Base-by-base conservation (phyloP, 495 filamentous ascomycete genomes). In the Penicillium canariense region DNA sequence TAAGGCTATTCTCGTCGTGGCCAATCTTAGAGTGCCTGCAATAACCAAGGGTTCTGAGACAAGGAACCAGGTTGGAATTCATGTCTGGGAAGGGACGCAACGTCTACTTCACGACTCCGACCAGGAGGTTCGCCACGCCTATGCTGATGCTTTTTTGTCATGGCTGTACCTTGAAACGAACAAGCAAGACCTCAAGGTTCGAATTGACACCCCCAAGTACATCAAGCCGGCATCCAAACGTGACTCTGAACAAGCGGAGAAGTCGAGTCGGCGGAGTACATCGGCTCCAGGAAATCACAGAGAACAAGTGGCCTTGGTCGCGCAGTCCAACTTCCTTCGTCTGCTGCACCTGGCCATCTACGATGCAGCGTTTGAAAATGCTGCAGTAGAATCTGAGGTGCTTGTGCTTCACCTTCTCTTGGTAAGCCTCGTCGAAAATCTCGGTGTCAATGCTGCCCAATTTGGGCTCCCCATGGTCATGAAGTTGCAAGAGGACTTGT, bases 1-100 rank as follows among this genome's bases (percentile, higher is more conserved):
- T 66, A 92, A 89, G 65, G 81, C 86, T 38, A 87, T 96, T 47
- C 70, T 97, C 3, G 69, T 83, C 7, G 87, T 95, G 17, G 89
- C 90, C 4, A 93, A 93, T 55, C 78, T 81, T 17, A 79, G 78
- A 28, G 75, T 75, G 3, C 80, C 81, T 50, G 75, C 83, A 42
- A 81, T 76, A 52, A 77, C 81, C 20, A 83, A 82, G 22, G 75
- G 81, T 0, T 82, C 79, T 10, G 79, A 91, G 38, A 82, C 83
- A 1, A 81, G 92, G 54, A 89, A 86, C 60, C 81, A 71, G 27
- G 89, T 96, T 2, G 83, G 84, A 3, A 78, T 93, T 31, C 78
- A 87, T 32, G 86, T 89, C 0, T 97, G 92, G 92, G 90, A 96
- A 68, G 89, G 89, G 11, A 95, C 91, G 0, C 89, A 96, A 50